phyloP scores from a whole-genome alignment of 345 rosid species.

The Euphorbia pulcherrima region DNA sequence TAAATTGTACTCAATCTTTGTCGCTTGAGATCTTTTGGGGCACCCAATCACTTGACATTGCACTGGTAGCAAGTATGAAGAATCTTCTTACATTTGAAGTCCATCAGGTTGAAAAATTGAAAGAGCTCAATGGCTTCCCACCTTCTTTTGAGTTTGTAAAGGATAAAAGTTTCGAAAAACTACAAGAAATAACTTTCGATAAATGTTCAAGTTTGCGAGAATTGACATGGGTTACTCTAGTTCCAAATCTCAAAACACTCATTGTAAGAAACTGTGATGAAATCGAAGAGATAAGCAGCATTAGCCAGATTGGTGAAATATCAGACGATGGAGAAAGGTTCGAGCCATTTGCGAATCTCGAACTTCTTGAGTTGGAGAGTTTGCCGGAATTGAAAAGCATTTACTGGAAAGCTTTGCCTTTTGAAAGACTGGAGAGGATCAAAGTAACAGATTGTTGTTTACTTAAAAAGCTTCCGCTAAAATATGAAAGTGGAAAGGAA shows the following conservation, averaged over 20 bases:
- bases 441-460: not conserved
- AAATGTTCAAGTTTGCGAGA: not conserved
- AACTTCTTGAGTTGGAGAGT: not conserved
- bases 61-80: not conserved
- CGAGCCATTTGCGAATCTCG: not conserved
- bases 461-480: not conserved
- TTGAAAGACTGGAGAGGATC: not conserved
- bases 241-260: not conserved
- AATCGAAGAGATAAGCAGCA: not conserved
- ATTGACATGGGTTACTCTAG: not conserved
- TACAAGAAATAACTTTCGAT: not conserved
- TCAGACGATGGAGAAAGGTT: too few species aligned
- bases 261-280: not conserved
- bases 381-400: not conserved
- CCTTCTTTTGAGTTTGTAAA: not conserved
- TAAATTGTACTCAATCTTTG: not conserved
- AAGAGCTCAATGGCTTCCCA: not conserved
- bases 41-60: not conserved
- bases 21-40: not conserved
- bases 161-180: not conserved
- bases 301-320: not conserved
- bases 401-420: not conserved
- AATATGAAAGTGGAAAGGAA: not conserved
- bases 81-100: not conserved
- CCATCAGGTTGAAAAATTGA: not conserved